phyloP scores from a whole-genome alignment of 257 asterid species.

The Verbascum thapsus region DNA sequence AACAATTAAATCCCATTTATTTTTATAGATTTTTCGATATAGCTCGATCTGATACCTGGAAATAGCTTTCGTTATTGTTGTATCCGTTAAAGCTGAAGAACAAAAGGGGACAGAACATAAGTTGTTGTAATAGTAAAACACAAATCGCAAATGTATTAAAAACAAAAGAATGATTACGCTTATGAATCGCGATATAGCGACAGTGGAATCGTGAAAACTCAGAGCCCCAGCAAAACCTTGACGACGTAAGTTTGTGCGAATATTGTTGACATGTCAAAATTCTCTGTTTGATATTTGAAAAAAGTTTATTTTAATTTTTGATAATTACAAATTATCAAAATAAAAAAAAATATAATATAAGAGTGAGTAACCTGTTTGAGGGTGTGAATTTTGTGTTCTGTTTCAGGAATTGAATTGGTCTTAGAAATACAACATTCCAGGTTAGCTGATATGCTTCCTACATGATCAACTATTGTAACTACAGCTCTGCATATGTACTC shows the following conservation, averaged over 20 bases:
- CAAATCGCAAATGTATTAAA: background rate
- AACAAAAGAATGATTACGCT: background rate
- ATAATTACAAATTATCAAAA: too few relatives aligned
- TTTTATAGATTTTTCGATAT: too few relatives aligned
- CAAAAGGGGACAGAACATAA: background rate
- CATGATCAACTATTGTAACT: conserved; percentile 57
- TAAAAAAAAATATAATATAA: too few relatives aligned
- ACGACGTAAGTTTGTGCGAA: conserved; percentile 38
- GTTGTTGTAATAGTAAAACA: background rate
- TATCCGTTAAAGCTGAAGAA: conserved; percentile 35
- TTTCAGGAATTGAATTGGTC: conserved; percentile 38
- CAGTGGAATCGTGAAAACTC: conserved; percentile 34
- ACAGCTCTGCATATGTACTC: conserved; percentile 53
- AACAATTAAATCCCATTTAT: too few relatives aligned
- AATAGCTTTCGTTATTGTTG: conserved; percentile 8
- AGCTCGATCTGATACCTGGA: conserved; percentile 36
- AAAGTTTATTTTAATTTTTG: too few relatives aligned
- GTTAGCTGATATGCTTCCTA: conserved; percentile 50
- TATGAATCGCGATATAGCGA: conserved; percentile 50
- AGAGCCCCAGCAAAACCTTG: conserved; percentile 38
- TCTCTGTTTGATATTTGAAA: conserved; percentile 32
- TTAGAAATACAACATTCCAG: conserved; percentile 40
- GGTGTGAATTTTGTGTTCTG: conserved; percentile 41
- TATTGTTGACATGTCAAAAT: conserved; percentile 43
- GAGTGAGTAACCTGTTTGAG: conserved; percentile 45